Base-by-base conservation (phyloP, 805 yeast species). In the Candida sakaeoensis region DNA sequence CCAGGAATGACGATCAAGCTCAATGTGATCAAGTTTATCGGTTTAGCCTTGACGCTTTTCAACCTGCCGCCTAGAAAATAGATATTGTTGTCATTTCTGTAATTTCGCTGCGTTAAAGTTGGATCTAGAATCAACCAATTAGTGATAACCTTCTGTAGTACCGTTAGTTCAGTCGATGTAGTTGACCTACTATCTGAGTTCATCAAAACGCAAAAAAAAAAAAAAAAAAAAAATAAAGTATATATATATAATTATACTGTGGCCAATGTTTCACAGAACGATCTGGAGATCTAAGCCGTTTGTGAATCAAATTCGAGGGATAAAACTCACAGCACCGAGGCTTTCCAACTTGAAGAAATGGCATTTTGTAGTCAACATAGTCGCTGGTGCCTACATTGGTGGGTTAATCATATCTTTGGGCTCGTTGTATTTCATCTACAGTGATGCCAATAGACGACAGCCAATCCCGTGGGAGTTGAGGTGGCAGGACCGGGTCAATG, bases 41-140 rank as follows among this genome's bases (percentile, higher is more conserved):
- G 80, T 18, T 58, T 55, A 23, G 54, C 51, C 41, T 63, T 69
- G 8, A 71, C 53, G 0, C 74, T 61, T 23, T 81, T 61, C 10
- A 80, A 51, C 30, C 88, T 57, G 0, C 95, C 95, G 10, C 93
- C 93, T 36, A 78, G 57, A 3, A 82, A 59, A 55, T 74, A 85
- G 2, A 76, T 46, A 13, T 63, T 62, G 8, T 54, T 47, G 53
- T 70, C 71, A 1, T 57, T 61, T 50, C 74, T 68, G 53, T 75
- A 78, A 55, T 76, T 74, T 9, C 19, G 6, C 17, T 14, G 6
- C 8, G 42, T 23, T 8, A 45, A 32, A 18, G 50, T 43, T 14
- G 63, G 63, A 43, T 60, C 63, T 8, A 55, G 53, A 6, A 59
- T 47, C 23, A 60, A 35, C 63, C 63, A 58, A 41, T 58, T 57